Evolutionary conservation across 805 yeast species (phyloP).

Genomic region (Spathaspora girioi): DNA sequence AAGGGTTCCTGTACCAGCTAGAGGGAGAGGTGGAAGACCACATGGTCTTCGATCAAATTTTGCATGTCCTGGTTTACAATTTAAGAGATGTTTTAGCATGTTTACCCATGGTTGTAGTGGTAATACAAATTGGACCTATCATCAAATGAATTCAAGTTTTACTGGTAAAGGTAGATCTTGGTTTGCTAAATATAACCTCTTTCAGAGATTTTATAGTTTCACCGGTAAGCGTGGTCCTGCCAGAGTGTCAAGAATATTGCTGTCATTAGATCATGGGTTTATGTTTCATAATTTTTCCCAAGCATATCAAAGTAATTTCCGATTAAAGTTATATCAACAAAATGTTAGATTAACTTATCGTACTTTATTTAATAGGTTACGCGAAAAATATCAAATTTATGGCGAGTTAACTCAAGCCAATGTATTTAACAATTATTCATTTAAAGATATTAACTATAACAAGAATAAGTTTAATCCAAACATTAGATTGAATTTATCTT

Average conservation of each 20-base stretch:
- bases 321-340: conserved; percentile 16
- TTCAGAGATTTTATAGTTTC: conserved; percentile 2
- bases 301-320: conserved; percentile 15
- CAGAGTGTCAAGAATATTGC: conserved; percentile 4
- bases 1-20: conserved; percentile 14
- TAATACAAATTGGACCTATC: conserved; percentile 2
- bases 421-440: not conserved
- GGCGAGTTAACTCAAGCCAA: not conserved
- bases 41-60: not conserved
- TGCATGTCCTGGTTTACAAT: not conserved
- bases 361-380: conserved; percentile 13
- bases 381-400: conserved; percentile 6
- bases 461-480: conserved; percentile 3
- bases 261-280: conserved; percentile 8
- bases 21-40: not conserved
- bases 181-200: conserved; percentile 8
- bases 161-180: conserved; percentile 10
- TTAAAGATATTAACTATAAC: not conserved
- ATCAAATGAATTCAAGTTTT: not conserved
- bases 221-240: not conserved
- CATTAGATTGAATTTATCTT: conserved; percentile 25
- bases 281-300: conserved; percentile 22
- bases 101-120: not conserved
- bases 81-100: not conserved
- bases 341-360: conserved; percentile 18